Conservation (phyloP, 768 basidiomycete species). For the Podaxis mareebaensis region DNA sequence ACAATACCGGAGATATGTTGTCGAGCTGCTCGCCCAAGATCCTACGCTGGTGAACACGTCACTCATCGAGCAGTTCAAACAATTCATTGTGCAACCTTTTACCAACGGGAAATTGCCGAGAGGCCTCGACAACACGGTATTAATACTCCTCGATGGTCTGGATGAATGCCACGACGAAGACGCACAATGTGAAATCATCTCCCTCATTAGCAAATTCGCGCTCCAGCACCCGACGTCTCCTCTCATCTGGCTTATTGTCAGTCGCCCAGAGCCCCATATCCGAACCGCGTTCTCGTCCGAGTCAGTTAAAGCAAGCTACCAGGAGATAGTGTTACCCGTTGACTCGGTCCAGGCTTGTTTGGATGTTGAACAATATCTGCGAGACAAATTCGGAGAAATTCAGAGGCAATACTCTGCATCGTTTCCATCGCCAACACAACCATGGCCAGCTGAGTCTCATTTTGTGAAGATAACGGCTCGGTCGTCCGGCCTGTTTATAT, state of each 20-base stretch:
- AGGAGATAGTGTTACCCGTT: not conserved
- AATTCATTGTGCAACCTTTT: conserved; percentile 19
- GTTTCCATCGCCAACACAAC: not conserved
- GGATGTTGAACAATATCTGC: conserved; percentile 22
- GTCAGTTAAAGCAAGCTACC: not conserved
- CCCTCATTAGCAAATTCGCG: conserved; percentile 6
- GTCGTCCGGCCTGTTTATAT: conserved; percentile 28
- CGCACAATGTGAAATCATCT: conserved; percentile 20
- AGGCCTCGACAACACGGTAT: conserved; percentile 18
- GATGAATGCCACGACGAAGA: conserved; percentile 24
- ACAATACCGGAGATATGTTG: conserved; percentile 3
- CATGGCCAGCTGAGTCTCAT: conserved; percentile 22
- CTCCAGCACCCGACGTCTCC: conserved; percentile 8
- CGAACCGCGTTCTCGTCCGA: not conserved
- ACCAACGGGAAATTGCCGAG: not conserved
- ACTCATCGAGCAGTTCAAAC: conserved; percentile 14
- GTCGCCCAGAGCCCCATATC: conserved; percentile 28
- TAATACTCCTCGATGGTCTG: conserved; percentile 25
- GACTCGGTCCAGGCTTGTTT: conserved; percentile 14
- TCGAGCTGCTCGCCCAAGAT: not conserved
- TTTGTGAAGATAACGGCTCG: conserved; percentile 19
- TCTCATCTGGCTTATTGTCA: conserved; percentile 26
- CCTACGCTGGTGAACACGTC: conserved; percentile 18
- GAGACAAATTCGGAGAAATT: conserved; percentile 15
- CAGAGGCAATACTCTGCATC: not conserved